Percentiles rank a stretch among this genome's conserved stretches.
These are phyloP conservation scores for Warburgia ugandensis DNA, from an alignment of 164 flowering plant genomes.

Conservation along the genomic window DNA sequence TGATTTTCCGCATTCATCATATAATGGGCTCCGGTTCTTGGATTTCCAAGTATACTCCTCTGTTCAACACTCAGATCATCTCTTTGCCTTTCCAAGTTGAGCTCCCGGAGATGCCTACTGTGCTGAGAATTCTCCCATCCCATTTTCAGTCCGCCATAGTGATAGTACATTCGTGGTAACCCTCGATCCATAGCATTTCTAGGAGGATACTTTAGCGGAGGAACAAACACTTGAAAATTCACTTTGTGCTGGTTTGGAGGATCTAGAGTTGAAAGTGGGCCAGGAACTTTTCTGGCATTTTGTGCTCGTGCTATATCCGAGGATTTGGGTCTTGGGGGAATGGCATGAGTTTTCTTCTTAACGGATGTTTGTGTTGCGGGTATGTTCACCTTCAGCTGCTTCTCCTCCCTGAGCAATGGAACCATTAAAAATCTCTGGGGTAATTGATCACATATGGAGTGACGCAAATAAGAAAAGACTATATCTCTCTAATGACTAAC, in stretches of 20 bases:
- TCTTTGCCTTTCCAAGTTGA: background rate
- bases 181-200: conserved; percentile 12
- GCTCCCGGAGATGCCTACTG: background rate
- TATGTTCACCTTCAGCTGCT: conserved; percentile 9
- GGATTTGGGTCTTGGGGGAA: conserved; percentile 2
- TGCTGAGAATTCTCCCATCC: background rate
- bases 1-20: background rate
- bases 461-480: background rate
- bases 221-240: conserved; percentile 9
- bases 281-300: background rate
- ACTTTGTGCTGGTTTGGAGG: conserved; percentile 1
- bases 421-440: background rate
- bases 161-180: background rate
- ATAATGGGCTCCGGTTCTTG: background rate
- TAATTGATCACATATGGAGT: background rate
- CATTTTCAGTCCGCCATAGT: background rate
- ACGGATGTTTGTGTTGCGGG: conserved; percentile 6
- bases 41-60: background rate
- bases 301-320: background rate
- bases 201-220: conserved; percentile 25
- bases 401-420: conserved; percentile 11
- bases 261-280: background rate
- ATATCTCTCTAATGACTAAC: background rate
- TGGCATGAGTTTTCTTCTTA: background rate
- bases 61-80: background rate